Base-by-base conservation (phyloP, 257 asterid genomes). In the Solanum piurae region DNA sequence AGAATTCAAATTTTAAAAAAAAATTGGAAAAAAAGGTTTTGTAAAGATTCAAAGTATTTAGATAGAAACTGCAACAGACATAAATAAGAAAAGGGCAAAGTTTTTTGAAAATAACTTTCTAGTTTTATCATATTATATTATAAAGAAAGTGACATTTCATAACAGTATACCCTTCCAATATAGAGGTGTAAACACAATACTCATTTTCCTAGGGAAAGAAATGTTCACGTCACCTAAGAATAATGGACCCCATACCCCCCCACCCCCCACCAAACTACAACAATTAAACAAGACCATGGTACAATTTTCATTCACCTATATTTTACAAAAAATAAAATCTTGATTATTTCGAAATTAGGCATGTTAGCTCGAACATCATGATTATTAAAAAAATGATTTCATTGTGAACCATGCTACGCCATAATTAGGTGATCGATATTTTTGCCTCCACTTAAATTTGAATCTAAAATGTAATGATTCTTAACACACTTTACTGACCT, bases 141-240 rank as follows among this genome's bases (percentile, higher is more conserved):
- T 90, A 55, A 82, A 44, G 94, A 92, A 89, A 91, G 87, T 88
- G 94, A 94, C 95, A 36, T 23, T 12, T 92, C 93, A 89, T 73
- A 52, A 27, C 66, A 52, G 83, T 31, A 21, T 69, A 37, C 18
- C 73, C 82, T 34, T 75, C 83, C 36, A 58, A 82, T 55, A 27
- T 34, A 52, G 2, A 46, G 10, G 68, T 44, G 29, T 44, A 9
- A 44, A 44, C 16, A 77, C 38, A 12, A 3, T 84, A 64, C 27
- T 60, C 64, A 84, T 64, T 88, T 88, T 71, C 80, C 46, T 37
- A 62, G 72, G 52, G 85, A 80, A 38, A 64, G 71, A 72, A 40
- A 33, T 64, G 55, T 86, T 86, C 80, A 36, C 79, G 84, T 42
- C 62, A 87, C 20, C 76, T 84, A 6, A 84, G 29, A 21, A 38